These are phyloP conservation scores for Microcera coccophila DNA, from an alignment of 2,329 filamentous ascomycete genomes.

Conservation along the genomic window DNA sequence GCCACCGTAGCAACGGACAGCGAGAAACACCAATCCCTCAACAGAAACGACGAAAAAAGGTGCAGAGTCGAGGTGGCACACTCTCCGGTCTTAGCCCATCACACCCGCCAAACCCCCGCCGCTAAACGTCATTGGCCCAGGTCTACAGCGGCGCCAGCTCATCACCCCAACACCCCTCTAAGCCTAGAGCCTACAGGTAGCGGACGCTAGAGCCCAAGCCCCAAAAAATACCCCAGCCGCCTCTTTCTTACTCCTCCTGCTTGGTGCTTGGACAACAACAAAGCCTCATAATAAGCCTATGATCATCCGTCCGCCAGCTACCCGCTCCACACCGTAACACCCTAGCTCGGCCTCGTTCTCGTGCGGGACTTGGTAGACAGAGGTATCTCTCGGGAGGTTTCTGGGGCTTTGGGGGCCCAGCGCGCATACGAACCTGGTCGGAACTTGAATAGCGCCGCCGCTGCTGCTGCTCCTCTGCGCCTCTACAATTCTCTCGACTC, in stretches of 20 bases:
- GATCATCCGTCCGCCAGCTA: constrained; percentile 5
- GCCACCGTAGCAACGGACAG: constrained; percentile 10
- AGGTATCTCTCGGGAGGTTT: too few relatives aligned
- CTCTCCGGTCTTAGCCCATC: too few relatives aligned
- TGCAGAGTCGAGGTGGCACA: neutral
- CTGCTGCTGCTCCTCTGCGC: neutral
- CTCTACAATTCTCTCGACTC: neutral
- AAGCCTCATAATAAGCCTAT: constrained; percentile 21
- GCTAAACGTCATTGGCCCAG: constrained; percentile 33
- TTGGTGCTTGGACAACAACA: constrained; percentile 38
- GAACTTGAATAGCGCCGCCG: neutral
- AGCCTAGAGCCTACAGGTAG: too few relatives aligned
- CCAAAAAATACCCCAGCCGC: constrained; percentile 12
- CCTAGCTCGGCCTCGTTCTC: neutral
- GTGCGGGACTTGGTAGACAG: too few relatives aligned
- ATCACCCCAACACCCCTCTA: constrained; percentile 28
- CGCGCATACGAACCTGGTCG: constrained; percentile 3
- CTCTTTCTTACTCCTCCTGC: too few relatives aligned
- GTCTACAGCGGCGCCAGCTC: constrained; percentile 37
- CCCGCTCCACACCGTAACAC: neutral
- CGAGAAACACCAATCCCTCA: neutral
- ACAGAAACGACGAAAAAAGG: neutral
- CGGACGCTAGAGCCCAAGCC: too few relatives aligned
- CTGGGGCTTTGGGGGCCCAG: too few relatives aligned
- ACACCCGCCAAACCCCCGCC: constrained; percentile 25